Evolutionary conservation across 2,329 filamentous ascomycete genomes (phyloP).

Genomic region (Diaporthe humulicola): DNA sequence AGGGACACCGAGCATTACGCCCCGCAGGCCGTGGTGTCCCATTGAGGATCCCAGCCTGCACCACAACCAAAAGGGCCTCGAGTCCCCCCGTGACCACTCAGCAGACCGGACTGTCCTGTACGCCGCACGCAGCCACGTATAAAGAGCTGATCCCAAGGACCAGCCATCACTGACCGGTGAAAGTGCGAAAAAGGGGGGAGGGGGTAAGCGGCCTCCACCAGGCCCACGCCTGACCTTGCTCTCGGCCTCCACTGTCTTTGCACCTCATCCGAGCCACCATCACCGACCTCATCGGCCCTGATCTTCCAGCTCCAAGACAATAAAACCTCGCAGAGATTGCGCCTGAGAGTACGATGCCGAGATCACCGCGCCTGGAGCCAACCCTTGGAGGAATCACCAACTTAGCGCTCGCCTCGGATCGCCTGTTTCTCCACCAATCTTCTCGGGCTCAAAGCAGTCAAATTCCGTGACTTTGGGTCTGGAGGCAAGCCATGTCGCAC

Average conservation of each 20-base stretch:
- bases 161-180: constrained; percentile 13
- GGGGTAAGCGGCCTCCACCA: constrained; percentile 30
- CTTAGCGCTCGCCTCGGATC: constrained; percentile 22
- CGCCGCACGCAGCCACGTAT: constrained; percentile 35
- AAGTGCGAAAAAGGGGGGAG: neutral
- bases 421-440: constrained; percentile 39
- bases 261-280: constrained; percentile 22
- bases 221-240: constrained; percentile 7
- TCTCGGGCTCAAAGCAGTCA: constrained; percentile 5
- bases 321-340: constrained; percentile 4
- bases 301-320: constrained; percentile 9
- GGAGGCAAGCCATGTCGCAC: constrained; percentile 32
- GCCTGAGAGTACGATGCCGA: neutral
- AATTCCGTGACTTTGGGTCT: constrained; percentile 29
- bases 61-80: neutral
- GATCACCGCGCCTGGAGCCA: neutral
- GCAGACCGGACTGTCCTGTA: constrained; percentile 32
- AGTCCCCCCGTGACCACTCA: constrained; percentile 32
- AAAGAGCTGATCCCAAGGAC: constrained; percentile 15
- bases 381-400: neutral
- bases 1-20: neutral
- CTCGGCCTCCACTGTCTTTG: constrained; percentile 16
- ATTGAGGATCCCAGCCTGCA: constrained; percentile 21
- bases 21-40: neutral
- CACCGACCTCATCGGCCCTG: constrained; percentile 21